A percentile compares a stretch with the other conserved stretches of the same genome.
phyloP scores from a whole-genome alignment of 2,329 filamentous ascomycete species.

The Purpureocillium lavendulum region DNA sequence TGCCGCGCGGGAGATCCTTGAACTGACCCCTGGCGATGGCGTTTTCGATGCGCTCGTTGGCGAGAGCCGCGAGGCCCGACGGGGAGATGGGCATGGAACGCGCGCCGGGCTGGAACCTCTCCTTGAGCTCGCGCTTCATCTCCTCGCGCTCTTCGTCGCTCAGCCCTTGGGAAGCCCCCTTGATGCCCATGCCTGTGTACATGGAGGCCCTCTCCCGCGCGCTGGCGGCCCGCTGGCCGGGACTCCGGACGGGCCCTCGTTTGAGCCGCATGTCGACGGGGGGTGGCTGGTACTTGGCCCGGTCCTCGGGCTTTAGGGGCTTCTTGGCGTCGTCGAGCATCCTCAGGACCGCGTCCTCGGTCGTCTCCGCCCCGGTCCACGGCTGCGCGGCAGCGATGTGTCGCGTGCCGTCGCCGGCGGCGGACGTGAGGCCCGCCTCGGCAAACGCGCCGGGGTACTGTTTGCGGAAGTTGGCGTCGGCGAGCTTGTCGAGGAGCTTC shows the following conservation, averaged over 20 bases:
- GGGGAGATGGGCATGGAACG: constrained; percentile 69
- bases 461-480: constrained; percentile 44
- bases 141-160: constrained; percentile 66
- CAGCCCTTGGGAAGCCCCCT: constrained; percentile 42
- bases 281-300: constrained; percentile 36
- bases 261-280: constrained; percentile 46
- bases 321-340: constrained; percentile 80
- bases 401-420: constrained; percentile 60
- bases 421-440: constrained; percentile 38
- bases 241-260: constrained; percentile 25
- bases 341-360: constrained; percentile 68
- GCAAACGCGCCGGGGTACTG: constrained; percentile 41
- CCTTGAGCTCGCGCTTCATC: constrained; percentile 64
- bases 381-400: constrained; percentile 58
- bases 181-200: constrained; percentile 41
- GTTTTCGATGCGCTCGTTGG: constrained; percentile 88
- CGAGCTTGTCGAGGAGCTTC: constrained; percentile 47
- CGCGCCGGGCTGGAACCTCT: constrained; percentile 68
- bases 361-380: constrained; percentile 72
- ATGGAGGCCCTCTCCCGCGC: constrained; percentile 49
- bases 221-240: constrained; percentile 39
- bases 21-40: constrained; percentile 91
- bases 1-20: constrained; percentile 70
- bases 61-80: constrained; percentile 70
- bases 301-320: constrained; percentile 46